A percentile compares a stretch with the other conserved stretches of the same genome.
phyloP scores from a whole-genome alignment of 345 rosid genomes.

The Boechera retrofracta region DNA sequence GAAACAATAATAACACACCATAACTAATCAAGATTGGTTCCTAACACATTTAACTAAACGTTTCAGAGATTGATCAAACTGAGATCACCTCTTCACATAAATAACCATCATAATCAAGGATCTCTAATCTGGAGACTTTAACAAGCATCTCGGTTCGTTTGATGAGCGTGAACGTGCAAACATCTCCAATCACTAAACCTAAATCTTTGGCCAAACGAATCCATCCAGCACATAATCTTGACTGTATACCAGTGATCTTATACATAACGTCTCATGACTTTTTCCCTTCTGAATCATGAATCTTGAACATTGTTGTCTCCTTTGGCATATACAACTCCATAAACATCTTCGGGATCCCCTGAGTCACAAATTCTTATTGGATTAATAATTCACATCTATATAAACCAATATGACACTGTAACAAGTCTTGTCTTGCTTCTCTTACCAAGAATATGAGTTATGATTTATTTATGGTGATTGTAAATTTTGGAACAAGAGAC shows the following conservation, averaged over 20 bases:
- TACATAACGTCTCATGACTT: conserved; percentile 33
- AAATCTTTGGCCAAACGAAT: conserved; percentile 24
- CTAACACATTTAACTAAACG: conserved; percentile 1
- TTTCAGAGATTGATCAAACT: conserved; percentile 8
- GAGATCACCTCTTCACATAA: neutral
- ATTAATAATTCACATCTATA: neutral
- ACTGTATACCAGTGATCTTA: neutral
- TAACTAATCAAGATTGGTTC: conserved; percentile 13
- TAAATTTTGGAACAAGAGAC: conserved; percentile 35
- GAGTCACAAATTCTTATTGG: neutral
- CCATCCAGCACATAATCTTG: conserved; percentile 42
- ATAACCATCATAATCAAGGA: neutral
- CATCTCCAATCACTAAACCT: conserved; percentile 34
- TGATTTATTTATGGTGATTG: conserved; percentile 23
- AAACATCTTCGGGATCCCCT: conserved; percentile 24
- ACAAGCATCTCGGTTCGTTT: conserved; percentile 35
- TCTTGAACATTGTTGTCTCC: conserved; percentile 19
- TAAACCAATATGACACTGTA: conserved; percentile 15
- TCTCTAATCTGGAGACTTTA: neutral
- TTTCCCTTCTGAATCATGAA: conserved; percentile 1
- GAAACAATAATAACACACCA: neutral
- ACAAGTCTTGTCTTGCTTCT: neutral
- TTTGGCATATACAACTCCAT: conserved; percentile 5
- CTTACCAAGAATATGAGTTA: conserved; percentile 38
- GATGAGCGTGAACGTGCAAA: conserved; percentile 30